phyloP scores from a whole-genome alignment of 1,284 basidiomycete species.

The Hemileia vastatrix region DNA sequence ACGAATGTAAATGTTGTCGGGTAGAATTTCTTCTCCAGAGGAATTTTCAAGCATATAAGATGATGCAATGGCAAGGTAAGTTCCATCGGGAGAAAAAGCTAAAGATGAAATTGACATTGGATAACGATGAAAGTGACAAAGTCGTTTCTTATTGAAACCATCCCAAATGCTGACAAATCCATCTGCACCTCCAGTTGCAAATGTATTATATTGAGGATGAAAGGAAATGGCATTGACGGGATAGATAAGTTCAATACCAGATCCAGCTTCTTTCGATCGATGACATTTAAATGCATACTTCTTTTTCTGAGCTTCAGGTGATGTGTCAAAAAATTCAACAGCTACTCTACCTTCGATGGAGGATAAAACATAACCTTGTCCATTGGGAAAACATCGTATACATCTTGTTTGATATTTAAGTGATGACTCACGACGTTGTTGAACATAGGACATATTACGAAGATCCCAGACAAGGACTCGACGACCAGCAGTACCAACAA shows the following conservation, averaged over 20 bases:
- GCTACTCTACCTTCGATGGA: constrained; percentile 94
- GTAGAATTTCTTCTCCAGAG: too few relatives aligned
- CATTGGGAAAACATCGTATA: constrained; percentile 81
- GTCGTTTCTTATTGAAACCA: constrained; percentile 86
- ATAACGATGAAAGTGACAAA: constrained; percentile 78
- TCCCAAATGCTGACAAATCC: constrained; percentile 90
- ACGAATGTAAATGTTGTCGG: too few relatives aligned
- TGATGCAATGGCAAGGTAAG: constrained; percentile 69
- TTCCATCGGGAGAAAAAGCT: constrained; percentile 72
- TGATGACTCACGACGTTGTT: constrained; percentile 76
- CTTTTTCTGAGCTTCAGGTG: constrained; percentile 60
- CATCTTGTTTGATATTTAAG: constrained; percentile 90
- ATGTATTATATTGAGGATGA: constrained; percentile 76
- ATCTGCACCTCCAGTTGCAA: constrained; percentile 87
- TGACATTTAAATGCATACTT: constrained; percentile 99
- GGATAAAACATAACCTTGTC: constrained; percentile 82
- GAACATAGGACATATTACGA: too few relatives aligned
- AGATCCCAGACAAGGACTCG: constrained; percentile 77
- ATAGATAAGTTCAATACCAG: constrained; percentile 95
- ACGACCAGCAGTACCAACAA: constrained; percentile 79
- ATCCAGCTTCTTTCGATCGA: constrained; percentile 71
- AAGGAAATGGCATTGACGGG: constrained; percentile 92
- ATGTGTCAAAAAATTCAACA: constrained; percentile 90
- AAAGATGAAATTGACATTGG: constrained; percentile 58
- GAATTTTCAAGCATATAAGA: too few relatives aligned